Conservation (phyloP, 306 rosid species). For the Oemleria cerasiformis region DNA sequence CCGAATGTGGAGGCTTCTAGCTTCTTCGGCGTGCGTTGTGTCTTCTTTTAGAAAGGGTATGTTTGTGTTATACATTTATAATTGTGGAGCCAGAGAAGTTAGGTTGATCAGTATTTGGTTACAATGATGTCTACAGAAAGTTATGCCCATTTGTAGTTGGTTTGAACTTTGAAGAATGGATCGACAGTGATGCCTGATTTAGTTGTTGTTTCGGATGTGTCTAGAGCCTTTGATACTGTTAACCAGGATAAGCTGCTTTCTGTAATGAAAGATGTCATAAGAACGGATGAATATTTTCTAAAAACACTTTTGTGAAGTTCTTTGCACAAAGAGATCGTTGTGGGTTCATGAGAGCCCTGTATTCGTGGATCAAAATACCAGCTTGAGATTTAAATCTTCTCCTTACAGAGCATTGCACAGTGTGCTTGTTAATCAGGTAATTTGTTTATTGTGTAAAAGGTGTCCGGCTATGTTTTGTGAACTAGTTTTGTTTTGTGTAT, state of each 20-base stretch:
- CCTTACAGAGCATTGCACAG: conserved; percentile 34
- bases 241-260: conserved; percentile 72
- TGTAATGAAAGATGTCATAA: conserved; percentile 47
- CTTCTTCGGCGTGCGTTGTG: conserved; percentile 63
- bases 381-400: conserved; percentile 31
- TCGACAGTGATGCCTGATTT: conserved; percentile 36
- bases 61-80: too few species aligned
- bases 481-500: conserved; percentile 1
- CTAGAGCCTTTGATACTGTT: conserved; percentile 79
- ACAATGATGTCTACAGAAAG: conserved; percentile 72
- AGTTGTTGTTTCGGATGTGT: conserved; percentile 75
- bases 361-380: conserved; percentile 34
- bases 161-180: conserved; percentile 42
- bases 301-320: conserved; percentile 51
- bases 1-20: conserved; percentile 48
- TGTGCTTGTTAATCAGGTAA: conserved; percentile 68
- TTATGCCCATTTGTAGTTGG: conserved; percentile 56
- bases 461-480: background rate
- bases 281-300: conserved; percentile 47
- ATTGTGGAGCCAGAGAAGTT: conserved; percentile 63
- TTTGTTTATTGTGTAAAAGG: conserved; percentile 1
- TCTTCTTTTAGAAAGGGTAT: conserved; percentile 71
- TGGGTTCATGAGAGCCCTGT: conserved; percentile 57
- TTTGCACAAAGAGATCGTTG: conserved; percentile 50
- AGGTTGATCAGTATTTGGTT: conserved; percentile 90